These are phyloP conservation scores for Mycena haematopus DNA, from an alignment of 768 basidiomycete species.

Conservation along the genomic window DNA sequence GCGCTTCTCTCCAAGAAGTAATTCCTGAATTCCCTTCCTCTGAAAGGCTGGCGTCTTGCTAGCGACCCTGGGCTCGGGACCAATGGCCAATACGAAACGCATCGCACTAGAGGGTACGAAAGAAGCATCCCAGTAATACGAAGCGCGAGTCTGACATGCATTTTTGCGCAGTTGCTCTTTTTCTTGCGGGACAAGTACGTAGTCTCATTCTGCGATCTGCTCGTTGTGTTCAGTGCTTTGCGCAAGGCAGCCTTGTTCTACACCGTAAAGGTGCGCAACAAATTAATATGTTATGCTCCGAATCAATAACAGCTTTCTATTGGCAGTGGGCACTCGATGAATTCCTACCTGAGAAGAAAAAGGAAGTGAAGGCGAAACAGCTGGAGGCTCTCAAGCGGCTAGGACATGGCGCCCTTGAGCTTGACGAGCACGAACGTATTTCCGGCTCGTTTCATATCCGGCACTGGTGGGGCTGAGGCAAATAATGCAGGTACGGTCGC, in stretches of 20 bases:
- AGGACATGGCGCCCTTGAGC: constrained; percentile 73
- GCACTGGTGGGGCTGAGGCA: constrained; percentile 3
- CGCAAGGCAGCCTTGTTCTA: constrained; percentile 80
- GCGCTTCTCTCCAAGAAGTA: neutral
- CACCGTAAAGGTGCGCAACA: constrained; percentile 66
- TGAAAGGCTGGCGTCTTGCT: constrained; percentile 6
- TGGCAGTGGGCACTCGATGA: constrained; percentile 71
- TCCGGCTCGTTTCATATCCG: constrained; percentile 10
- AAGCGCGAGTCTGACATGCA: neutral
- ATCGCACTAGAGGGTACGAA: constrained; percentile 26
- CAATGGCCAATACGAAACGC: constrained; percentile 23
- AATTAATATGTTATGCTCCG: neutral
- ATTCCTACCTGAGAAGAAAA: constrained; percentile 57
- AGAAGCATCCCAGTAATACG: neutral
- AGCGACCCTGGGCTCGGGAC: neutral
- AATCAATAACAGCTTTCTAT: constrained; percentile 2
- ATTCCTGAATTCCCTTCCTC: neutral
- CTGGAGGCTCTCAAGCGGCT: constrained; percentile 72
- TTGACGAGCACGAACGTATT: constrained; percentile 93
- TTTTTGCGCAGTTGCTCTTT: constrained; percentile 44
- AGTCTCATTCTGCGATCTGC: neutral
- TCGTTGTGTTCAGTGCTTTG: constrained; percentile 13
- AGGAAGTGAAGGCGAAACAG: constrained; percentile 72
- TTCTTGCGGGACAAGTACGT: constrained; percentile 59
- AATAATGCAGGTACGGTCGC: constrained; percentile 75